Percentiles rank a stretch among this genome's conserved stretches.
phyloP scores from a whole-genome alignment of 345 rosid species.

The Anastatica hierochuntica region DNA sequence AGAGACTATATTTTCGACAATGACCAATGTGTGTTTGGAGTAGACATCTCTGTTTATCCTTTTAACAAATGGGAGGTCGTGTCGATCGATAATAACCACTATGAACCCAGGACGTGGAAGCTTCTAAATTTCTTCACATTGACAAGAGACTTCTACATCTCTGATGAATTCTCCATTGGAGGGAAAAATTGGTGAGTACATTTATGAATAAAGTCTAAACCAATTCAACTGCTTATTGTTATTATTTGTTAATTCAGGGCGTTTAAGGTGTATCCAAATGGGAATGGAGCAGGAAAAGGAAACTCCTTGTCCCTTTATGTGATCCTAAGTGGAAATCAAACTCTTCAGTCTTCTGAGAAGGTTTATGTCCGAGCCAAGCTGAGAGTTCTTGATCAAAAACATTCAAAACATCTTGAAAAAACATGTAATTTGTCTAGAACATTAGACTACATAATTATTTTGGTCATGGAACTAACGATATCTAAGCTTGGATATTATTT shows the following conservation, averaged over 20 bases:
- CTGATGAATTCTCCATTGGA: background rate
- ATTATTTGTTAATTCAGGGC: background rate
- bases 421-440: background rate
- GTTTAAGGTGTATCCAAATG: slow-evolving; percentile 9
- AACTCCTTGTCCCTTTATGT: slow-evolving; percentile 11
- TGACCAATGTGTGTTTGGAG: slow-evolving; percentile 5
- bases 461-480: too few relatives aligned
- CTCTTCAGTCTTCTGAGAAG: background rate
- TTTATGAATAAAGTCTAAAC: too few relatives aligned
- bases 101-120: background rate
- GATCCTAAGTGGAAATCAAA: background rate
- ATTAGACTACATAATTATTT: too few relatives aligned
- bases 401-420: background rate
- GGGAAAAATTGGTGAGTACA: slow-evolving; percentile 11
- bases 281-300: background rate
- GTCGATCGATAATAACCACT: background rate
- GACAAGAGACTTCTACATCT: background rate
- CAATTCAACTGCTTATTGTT: too few relatives aligned
- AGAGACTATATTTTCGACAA: background rate
- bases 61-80: background rate
- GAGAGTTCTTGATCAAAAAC: slow-evolving; percentile 2
- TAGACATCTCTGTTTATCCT: slow-evolving; percentile 11
- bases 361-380: slow-evolving; percentile 12
- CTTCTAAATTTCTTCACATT: background rate
- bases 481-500: background rate